Evolutionary conservation across 176 grass and related monocot species (phyloP).

Genomic region (Eragrostis curvula): DNA sequence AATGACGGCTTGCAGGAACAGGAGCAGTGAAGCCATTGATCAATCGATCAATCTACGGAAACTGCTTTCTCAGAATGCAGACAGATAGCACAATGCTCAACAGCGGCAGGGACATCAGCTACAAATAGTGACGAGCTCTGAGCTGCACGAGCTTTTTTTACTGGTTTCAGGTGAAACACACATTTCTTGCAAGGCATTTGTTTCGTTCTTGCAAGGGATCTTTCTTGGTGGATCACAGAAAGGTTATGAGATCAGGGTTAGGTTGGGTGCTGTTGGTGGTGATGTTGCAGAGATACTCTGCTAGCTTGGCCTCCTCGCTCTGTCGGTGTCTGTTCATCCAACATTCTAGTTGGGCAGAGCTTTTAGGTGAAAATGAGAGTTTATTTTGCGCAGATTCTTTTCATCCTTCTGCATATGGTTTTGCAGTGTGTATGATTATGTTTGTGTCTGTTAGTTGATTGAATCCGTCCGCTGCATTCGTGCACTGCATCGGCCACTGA

Average conservation of each 20-base stretch:
- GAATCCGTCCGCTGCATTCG: background rate
- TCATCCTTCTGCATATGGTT: background rate
- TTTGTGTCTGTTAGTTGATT: background rate
- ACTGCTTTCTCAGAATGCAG: background rate
- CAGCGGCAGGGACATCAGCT: background rate
- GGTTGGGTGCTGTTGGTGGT: constrained; percentile 20
- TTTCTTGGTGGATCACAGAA: constrained; percentile 39
- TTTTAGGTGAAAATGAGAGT: background rate
- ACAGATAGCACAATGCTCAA: constrained; percentile 1
- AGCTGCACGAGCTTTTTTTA: constrained; percentile 6
- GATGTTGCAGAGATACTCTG: background rate
- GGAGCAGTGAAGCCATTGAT: constrained; percentile 73
- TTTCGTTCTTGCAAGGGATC: constrained; percentile 33
- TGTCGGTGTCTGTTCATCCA: constrained; percentile 54
- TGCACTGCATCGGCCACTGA: background rate
- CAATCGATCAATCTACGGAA: background rate
- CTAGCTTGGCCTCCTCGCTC: background rate
- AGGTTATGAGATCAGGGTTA: constrained; percentile 22
- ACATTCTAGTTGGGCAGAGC: constrained; percentile 20
- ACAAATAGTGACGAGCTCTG: constrained; percentile 36
- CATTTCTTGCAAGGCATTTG: constrained; percentile 52
- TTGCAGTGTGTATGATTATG: background rate
- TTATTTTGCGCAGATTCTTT: background rate
- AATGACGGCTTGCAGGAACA: constrained; percentile 59
- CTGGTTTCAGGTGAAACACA: constrained; percentile 38